Evolutionary conservation across 305 asterid species (phyloP), one percentile per base, ranked within the genome.

Genomic region (Solanum hybrid): DNA sequence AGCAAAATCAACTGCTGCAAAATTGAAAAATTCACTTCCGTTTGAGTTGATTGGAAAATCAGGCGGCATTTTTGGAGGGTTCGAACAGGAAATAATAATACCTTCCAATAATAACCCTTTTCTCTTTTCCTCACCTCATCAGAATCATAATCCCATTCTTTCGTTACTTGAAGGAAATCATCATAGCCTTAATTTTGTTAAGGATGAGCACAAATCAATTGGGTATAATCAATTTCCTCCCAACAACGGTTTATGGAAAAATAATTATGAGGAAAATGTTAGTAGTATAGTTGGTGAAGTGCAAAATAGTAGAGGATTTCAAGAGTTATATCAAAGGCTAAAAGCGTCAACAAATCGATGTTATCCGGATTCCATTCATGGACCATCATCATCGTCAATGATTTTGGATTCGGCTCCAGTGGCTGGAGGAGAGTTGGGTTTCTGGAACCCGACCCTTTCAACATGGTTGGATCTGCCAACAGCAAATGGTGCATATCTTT

Each of bases 401-500:
- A 92, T 95, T 89, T 92, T 95, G 86, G 98, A 95, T 20, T 95
- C 98, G 1, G 94, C 95, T 88, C 96, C 98, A 1, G 95, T 93
- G 86, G 20, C 94, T 29, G 92, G 91, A 26, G 93, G 89, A 24
- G 95, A 93, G 81, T 79, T 93, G 86, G 95, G 96, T 61, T 94
- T 92, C 91, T 93, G 96, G 96, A 94, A 91, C 90, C 86, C 94
- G 12, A 84, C 84, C 42, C 86, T 92, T 71, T 81, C 96, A 9
- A 29, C 89, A 2, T 95, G 97, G 98, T 90, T 91, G 35, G 96
- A 96, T 90, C 85, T 93, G 83, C 93, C 95, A 26, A 91, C 98
- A 80, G 83, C 94, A 18, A 91, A 92, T 90, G 97, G 95, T 64
- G 96, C 95, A 86, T 94, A 91, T 89, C 95, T 94, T 61, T 94